Evolutionary conservation across 2,329 filamentous ascomycete species (phyloP), one percentile per base, ranked within the genome.

Genomic region (Colletotrichum phormii): DNA sequence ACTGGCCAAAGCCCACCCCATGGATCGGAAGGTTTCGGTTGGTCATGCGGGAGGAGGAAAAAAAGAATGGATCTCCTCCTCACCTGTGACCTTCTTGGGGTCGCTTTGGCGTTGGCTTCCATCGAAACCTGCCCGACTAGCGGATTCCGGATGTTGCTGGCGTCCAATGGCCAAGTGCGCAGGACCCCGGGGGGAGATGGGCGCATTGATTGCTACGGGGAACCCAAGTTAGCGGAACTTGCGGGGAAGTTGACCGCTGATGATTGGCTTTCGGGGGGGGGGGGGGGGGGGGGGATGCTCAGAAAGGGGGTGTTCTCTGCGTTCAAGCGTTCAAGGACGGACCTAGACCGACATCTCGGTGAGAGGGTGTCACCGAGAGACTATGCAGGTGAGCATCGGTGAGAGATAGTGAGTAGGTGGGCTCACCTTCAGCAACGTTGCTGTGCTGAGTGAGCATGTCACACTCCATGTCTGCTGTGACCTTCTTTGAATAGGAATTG

Each of bases 201-300:
- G 22, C 31, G 51, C 69, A 63, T 67, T 61, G 49, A 63, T 7
- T 67, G 64, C 69, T 63, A 64, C 69, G 69, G 69, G 69, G 69
- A 62, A 63, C 35, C 70, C 65, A 54, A 59, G 54, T 55, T 49
- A 49, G 65, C 65, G 65, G 70, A 64, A 49, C 26, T 22, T 70
- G 70, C 59, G 70, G 70, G 65, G 70, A 51, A 57, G 8, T 24
- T 8, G 3, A 11, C 1, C 31, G n/a, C n/a, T 29, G 42, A n/a
- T 29, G 58, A 72, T 72, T 72, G 69, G 66, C 5, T 24, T 26
- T 31, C 18, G 37, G 18, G 26, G 33, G 49, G 22, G n/a, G n/a
- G n/a, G n/a, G n/a, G n/a, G n/a, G n/a, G n/a, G n/a, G n/a, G n/a
- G n/a, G n/a, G n/a, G n/a, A n/a, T n/a, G 2, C 3, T 18, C 15